phyloP scores from a whole-genome alignment of 306 rosid genomes.

The Rosa multiflora region DNA sequence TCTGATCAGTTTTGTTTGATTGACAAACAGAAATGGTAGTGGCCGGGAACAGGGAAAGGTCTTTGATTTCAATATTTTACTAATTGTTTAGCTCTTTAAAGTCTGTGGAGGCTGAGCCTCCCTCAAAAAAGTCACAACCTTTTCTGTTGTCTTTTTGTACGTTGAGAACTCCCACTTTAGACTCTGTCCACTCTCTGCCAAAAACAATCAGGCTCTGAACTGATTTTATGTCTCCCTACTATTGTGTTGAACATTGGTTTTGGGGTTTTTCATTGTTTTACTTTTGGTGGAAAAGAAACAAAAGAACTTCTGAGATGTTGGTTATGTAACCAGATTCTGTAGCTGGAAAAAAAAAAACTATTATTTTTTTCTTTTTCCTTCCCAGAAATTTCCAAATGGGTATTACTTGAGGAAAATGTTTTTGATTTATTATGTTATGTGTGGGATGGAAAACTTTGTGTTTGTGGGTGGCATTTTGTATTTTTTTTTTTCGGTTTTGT shows the following conservation, averaged over 20 bases:
- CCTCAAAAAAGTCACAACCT: constrained; percentile 33
- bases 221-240: constrained; percentile 10
- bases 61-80: constrained; percentile 30
- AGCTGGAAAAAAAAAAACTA: not conserved
- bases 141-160: constrained; percentile 53
- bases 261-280: not conserved
- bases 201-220: constrained; percentile 22
- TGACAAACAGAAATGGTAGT: constrained; percentile 51
- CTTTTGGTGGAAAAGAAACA: not conserved
- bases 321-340: not conserved
- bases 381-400: not conserved
- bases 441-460: constrained; percentile 4
- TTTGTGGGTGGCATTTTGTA: constrained; percentile 2
- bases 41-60: constrained; percentile 29
- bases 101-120: constrained; percentile 20
- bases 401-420: not conserved
- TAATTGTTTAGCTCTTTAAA: constrained; percentile 47
- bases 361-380: not conserved
- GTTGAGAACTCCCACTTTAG: constrained; percentile 38
- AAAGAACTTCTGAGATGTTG: not conserved
- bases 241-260: not conserved
- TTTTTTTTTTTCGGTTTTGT: not conserved
- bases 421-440: too few species aligned
- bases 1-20: constrained; percentile 52
- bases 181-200: constrained; percentile 36